These are phyloP conservation scores for Arthrobotrys conoides DNA, from an alignment of 2,329 filamentous ascomycete genomes.

Conservation along the genomic window DNA sequence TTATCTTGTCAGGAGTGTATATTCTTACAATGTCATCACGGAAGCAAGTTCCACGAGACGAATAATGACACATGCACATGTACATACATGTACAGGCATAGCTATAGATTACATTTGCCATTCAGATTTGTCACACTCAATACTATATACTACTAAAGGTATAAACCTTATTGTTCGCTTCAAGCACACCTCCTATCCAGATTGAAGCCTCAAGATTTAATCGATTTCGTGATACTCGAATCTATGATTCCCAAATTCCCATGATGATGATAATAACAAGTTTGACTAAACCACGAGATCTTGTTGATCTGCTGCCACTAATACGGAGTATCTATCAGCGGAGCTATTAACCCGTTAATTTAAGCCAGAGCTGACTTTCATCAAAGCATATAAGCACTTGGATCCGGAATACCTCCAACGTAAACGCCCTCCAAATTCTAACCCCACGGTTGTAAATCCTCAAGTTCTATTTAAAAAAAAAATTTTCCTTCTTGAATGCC, in stretches of 20 bases:
- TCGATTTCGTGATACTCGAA: neutral
- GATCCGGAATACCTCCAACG: neutral
- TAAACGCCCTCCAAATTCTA: neutral
- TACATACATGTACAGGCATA: neutral
- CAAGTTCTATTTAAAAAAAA: neutral
- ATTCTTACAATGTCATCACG: neutral
- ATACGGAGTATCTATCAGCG: neutral
- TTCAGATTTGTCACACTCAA: neutral
- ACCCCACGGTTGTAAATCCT: no score
- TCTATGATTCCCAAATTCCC: neutral
- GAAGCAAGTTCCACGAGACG: no score
- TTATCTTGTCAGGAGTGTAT: neutral
- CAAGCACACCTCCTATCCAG: neutral
- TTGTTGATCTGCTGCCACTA: neutral
- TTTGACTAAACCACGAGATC: neutral
- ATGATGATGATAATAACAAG: neutral
- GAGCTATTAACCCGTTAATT: neutral
- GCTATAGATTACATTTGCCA: neutral
- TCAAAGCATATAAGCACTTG: neutral
- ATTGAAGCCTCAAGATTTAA: neutral
- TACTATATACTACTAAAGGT: neutral
- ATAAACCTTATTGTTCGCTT: conserved; percentile 10
- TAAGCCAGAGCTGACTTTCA: neutral
- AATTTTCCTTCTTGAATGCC: neutral
- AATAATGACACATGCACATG: neutral